These are phyloP conservation scores for Leccinum pachyderme DNA, from an alignment of 1,284 basidiomycete genomes.

Conservation along the genomic window DNA sequence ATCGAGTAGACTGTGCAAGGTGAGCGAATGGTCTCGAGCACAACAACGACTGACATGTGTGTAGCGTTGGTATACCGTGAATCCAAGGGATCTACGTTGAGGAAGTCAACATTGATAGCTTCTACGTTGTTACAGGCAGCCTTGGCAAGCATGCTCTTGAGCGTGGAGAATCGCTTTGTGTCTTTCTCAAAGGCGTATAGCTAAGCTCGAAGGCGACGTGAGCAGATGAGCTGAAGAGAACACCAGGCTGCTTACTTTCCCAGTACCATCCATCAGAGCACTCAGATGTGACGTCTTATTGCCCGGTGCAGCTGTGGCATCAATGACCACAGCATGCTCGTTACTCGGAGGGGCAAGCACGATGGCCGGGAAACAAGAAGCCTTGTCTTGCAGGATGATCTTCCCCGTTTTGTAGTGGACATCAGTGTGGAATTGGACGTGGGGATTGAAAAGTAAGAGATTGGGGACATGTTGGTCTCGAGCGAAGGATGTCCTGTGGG, in stretches of 20 bases:
- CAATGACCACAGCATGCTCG: slow-evolving; percentile 64
- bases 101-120: slow-evolving; percentile 76
- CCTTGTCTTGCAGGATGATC: slow-evolving; percentile 95
- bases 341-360: slow-evolving; percentile 67
- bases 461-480: slow-evolving; percentile 79
- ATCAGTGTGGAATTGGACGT: slow-evolving; percentile 59
- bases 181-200: slow-evolving; percentile 88
- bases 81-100: slow-evolving; percentile 67
- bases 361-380: slow-evolving; percentile 92
- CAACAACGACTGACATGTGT: slow-evolving; percentile 69
- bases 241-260: slow-evolving; percentile 54
- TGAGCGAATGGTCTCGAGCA: slow-evolving; percentile 4
- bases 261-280: slow-evolving; percentile 79
- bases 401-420: slow-evolving; percentile 69
- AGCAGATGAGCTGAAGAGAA: slow-evolving; percentile 2
- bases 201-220: slow-evolving; percentile 37
- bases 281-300: slow-evolving; percentile 97
- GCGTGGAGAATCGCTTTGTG: slow-evolving; percentile 72
- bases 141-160: slow-evolving; percentile 78
- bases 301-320: slow-evolving; percentile 95
- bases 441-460: slow-evolving; percentile 76
- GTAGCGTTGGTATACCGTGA: slow-evolving; percentile 64
- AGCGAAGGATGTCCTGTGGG: slow-evolving; percentile 56
- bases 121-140: slow-evolving; percentile 80
- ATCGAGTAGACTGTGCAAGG: slow-evolving; percentile 68